Base-by-base conservation (phyloP, 2,329 filamentous ascomycete species). In the Hypoxylon sp. region DNA sequence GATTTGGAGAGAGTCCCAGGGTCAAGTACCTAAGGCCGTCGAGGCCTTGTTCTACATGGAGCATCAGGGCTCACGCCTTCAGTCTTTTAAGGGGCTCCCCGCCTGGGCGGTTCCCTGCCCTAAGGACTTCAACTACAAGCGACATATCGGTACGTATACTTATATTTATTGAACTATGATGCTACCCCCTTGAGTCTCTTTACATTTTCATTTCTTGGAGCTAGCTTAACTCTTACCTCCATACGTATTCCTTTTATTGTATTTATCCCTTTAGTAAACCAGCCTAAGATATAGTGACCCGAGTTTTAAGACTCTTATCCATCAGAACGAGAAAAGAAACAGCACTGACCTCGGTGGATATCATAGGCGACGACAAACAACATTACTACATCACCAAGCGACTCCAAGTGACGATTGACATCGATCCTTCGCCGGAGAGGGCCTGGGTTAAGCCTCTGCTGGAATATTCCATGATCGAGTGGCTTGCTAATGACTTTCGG, bases 41-140 rank as follows among this genome's bases (percentile, higher is more conserved):
- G 33, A 63, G 8, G 37, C 17, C 3, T 10, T 63, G 2, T 63
- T 63, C 14, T 26, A n/a, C 4, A 9, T 46, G 2, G 46, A 63
- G 35, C 22, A 46, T 9, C 11, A 37, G 11, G 53, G 61, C 3
- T 8, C 14, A 4, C 35, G 5, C 26, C 5, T 53, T n/a, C 35
- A 3, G 9, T n/a, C 26, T 2, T 63, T 63, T 14, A 26, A 58
- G 33, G 61, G 53, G 3, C 37, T 63, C 1, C 61, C 53, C 5
- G n/a, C 17, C 6, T 63, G 61, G 61, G 53, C 60, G 8, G 60
- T 63, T 17, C 60, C 60, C 2, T n/a, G 33, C 8, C 46, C 52
- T 2, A 22, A 46, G 44, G 44, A 50, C 24, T 58, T 63, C 19
- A n/a, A 63, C 37, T 19, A 44, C 17, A 24, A 24, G 6, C 48